Percentiles rank a stretch among this genome's conserved stretches.
Conservation (phyloP, 108 stramenopile species). For the Pseudonitzschia multiseries region DNA sequence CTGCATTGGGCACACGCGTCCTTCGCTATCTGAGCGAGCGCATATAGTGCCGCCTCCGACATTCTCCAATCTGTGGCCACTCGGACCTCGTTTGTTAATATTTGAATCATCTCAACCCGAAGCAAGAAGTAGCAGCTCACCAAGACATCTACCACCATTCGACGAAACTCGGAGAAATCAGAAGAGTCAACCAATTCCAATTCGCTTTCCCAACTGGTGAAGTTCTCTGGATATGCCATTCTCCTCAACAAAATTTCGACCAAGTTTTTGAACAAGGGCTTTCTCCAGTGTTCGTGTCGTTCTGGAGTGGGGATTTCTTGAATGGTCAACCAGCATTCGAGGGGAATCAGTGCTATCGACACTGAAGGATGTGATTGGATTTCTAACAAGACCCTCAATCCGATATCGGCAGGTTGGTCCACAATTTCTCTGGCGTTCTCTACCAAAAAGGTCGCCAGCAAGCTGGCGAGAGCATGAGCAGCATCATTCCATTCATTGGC, state of each 20-base stretch:
- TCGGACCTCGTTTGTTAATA: constrained; percentile 23
- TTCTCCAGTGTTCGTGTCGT: constrained; percentile 37
- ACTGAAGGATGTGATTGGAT: constrained; percentile 50
- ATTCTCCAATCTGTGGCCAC: constrained; percentile 39
- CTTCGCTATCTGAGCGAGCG: constrained; percentile 35
- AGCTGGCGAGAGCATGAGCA: constrained; percentile 39
- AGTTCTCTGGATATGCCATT: constrained; percentile 36
- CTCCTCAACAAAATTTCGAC: constrained; percentile 36
- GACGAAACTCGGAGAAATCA: constrained; percentile 59
- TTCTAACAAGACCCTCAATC: constrained; percentile 46
- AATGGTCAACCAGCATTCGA: constrained; percentile 64
- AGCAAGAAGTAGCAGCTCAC: constrained; percentile 48
- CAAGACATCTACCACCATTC: constrained; percentile 52
- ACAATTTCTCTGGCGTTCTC: constrained; percentile 52
- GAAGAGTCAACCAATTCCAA: constrained; percentile 45
- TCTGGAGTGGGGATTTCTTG: constrained; percentile 56
- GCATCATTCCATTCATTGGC: constrained; percentile 45
- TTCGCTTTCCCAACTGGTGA: constrained; percentile 53
- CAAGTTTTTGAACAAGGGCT: constrained; percentile 40
- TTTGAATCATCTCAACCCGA: constrained; percentile 42
- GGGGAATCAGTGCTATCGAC: constrained; percentile 38
- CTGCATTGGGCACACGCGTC: constrained; percentile 51
- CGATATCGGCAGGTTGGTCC: constrained; percentile 36
- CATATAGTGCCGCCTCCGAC: constrained; percentile 44
- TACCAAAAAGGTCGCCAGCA: constrained; percentile 44